Base-by-base conservation (phyloP, 306 rosid species). In the Inga oerstediana region DNA sequence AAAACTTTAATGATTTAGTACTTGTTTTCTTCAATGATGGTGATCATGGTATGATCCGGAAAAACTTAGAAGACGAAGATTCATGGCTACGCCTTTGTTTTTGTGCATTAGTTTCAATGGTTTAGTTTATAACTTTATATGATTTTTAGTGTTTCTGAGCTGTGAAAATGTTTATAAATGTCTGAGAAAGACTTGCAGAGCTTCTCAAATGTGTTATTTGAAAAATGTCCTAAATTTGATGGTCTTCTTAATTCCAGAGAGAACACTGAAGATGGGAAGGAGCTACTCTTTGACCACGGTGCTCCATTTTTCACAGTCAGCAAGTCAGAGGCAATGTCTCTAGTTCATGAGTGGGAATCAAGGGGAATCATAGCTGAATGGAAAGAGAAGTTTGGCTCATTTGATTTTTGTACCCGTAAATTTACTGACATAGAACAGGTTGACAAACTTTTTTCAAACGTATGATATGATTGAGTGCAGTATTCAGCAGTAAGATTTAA, bases 261-360 rank as follows among this genome's bases (percentile, higher is more conserved):
- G 93, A 93, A 76, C 83, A 82, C 86, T 67, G 98, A 90, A 81
- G 98, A 93, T 80, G 99, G 98, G 82, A 90, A 75, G 84, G 96
- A 93, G 91, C 86, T 96, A 73, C 79, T 86, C 30, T 96, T 96
- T 78, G 98, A 96, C 85, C 98, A 96, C 24, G 97, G 99, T 37
- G 93, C 97, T 84, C 98, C 99, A 16, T 86, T 83, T 89, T 95
- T 95, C 86, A 87, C 87, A 8, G 94, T 88, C 81, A 89, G 84
- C 88, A 87, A 84, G 81, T 68, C 89, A 15, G 96, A 92, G 58
- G 91, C 87, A 48, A 72, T 77, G 54, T 39, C 76, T 68, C 81
- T 95, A 37, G 96, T 91, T 78, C 88, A 66, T 34, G 97, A 92
- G 79, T 95, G 98, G 99, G 94, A 93, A 79, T 82, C 92, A 39